These are phyloP conservation scores for Saccharata proteae DNA, from an alignment of 2,329 filamentous ascomycete genomes.

Conservation along the genomic window DNA sequence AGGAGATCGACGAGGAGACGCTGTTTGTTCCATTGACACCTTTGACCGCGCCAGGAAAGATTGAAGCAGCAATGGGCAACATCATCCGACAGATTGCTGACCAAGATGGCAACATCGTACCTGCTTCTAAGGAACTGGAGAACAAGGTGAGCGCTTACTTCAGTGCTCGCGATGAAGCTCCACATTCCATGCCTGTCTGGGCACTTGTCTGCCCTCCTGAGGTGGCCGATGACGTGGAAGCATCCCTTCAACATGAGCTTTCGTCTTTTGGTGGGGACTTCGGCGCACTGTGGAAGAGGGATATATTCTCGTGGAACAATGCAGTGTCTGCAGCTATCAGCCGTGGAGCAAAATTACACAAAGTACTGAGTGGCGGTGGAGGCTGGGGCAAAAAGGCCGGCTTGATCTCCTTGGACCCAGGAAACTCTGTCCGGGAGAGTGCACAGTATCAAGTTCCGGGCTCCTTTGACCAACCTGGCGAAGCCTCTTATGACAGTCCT, in stretches of 20 bases:
- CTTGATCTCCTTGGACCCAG: constrained; percentile 64
- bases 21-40: constrained; percentile 42
- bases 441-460: neutral
- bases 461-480: neutral
- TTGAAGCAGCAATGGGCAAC: constrained; percentile 62
- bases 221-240: neutral
- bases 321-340: constrained; percentile 9
- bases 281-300: neutral
- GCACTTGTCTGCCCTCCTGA: constrained; percentile 49
- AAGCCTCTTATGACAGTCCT: neutral
- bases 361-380: constrained; percentile 63
- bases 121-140: constrained; percentile 64
- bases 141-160: constrained; percentile 48
- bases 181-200: constrained; percentile 53
- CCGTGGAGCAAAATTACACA: constrained; percentile 30
- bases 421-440: constrained; percentile 12
- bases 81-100: constrained; percentile 56
- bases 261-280: neutral
- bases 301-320: neutral
- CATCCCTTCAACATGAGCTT: no score
- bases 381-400: constrained; percentile 77
- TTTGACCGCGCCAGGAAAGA: constrained; percentile 49
- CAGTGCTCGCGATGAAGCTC: constrained; percentile 25
- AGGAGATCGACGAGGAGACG: constrained; percentile 9
- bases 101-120: constrained; percentile 30